Conservation (phyloP, 805 yeast species). For the Allodekkera sacchari region DNA sequence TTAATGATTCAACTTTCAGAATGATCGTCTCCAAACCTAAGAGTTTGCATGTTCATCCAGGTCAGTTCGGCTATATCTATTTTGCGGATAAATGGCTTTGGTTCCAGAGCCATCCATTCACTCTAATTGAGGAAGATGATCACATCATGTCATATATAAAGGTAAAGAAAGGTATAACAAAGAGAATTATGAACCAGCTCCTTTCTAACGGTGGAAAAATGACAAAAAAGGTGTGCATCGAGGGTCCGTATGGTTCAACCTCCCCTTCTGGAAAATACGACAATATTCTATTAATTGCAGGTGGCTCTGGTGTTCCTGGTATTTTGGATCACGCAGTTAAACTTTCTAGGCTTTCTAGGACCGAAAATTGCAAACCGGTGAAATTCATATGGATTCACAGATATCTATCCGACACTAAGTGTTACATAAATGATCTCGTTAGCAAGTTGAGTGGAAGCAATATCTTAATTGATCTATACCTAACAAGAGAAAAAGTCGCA, state of each 20-base stretch:
- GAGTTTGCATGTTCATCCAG: conserved; percentile 43
- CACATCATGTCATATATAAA: conserved; percentile 33
- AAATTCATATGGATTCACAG: conserved; percentile 1
- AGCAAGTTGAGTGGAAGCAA: background rate
- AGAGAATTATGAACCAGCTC: conserved; percentile 27
- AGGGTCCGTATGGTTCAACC: conserved; percentile 5
- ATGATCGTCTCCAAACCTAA: conserved; percentile 42
- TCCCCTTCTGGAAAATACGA: conserved; percentile 1
- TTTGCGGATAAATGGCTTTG: conserved; percentile 41
- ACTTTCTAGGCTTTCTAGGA: background rate
- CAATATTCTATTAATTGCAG: conserved; percentile 4
- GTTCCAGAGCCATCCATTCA: conserved; percentile 73
- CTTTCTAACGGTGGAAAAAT: conserved; percentile 1
- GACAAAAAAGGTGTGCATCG: conserved; percentile 1
- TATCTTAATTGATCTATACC: background rate
- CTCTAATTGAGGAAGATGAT: conserved; percentile 34
- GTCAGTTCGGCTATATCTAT: conserved; percentile 49
- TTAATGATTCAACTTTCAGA: conserved; percentile 30
- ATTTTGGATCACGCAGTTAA: conserved; percentile 1
- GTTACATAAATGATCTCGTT: background rate
- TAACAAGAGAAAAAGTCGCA: background rate
- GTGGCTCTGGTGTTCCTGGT: conserved; percentile 6
- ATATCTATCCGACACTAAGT: background rate
- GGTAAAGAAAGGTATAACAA: conserved; percentile 47
- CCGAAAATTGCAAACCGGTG: background rate